These are phyloP conservation scores for Flaveria robusta DNA, from an alignment of 129 eudicot species.

Conservation along the genomic window DNA sequence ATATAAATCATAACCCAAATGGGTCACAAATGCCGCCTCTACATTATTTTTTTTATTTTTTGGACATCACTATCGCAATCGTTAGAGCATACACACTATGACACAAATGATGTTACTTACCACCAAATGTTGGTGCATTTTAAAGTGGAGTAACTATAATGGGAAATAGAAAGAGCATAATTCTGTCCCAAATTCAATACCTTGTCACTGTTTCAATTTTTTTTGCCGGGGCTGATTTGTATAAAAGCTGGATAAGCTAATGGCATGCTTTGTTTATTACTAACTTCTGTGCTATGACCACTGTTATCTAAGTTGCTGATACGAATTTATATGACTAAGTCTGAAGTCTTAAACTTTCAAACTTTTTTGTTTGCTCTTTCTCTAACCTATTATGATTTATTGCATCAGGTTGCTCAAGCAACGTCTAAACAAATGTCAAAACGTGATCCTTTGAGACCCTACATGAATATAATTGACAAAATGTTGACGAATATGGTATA, in stretches of 20 bases:
- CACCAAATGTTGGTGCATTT: neutral
- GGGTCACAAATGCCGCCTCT: neutral
- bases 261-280: neutral
- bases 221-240: neutral
- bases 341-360: neutral
- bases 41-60: neutral
- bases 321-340: neutral
- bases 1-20: neutral
- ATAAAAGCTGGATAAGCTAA: neutral
- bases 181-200: neutral
- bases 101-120: neutral
- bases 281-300: neutral
- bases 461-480: slow-evolving; percentile 79
- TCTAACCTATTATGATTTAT: slow-evolving; percentile 16
- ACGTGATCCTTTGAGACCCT: slow-evolving; percentile 92
- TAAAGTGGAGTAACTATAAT: neutral
- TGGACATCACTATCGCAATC: neutral
- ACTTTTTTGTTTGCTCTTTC: slow-evolving; percentile 12
- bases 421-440: slow-evolving; percentile 95
- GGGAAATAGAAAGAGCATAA: neutral
- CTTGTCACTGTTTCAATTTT: neutral
- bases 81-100: too few species aligned
- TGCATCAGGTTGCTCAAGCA: slow-evolving; percentile 95
- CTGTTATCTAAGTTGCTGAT: neutral
- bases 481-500: slow-evolving; percentile 75